These are phyloP conservation scores for Suhomyces bolitotheri DNA, from an alignment of 1,139 yeast species.

Conservation along the genomic window DNA sequence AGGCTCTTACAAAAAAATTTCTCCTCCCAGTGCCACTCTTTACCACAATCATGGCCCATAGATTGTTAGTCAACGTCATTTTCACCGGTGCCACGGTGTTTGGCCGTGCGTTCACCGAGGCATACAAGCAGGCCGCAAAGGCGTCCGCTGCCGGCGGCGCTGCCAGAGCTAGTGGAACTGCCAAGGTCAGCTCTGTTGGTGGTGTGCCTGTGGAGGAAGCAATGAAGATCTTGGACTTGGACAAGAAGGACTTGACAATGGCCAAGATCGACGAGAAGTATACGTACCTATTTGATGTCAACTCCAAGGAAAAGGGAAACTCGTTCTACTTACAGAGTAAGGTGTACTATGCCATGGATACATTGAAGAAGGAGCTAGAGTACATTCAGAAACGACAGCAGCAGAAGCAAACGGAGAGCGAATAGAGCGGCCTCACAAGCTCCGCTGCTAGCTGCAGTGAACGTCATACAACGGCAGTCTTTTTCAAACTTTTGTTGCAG, in stretches of 20 bases:
- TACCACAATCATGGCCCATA: slow-evolving; percentile 65
- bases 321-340: slow-evolving; percentile 90
- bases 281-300: slow-evolving; percentile 80
- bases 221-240: slow-evolving; percentile 83
- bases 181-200: slow-evolving; percentile 53
- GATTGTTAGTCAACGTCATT: slow-evolving; percentile 83
- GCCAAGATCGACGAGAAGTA: slow-evolving; percentile 75
- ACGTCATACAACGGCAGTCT: no score
- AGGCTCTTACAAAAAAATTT: slow-evolving; percentile 3
- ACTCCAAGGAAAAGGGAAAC: slow-evolving; percentile 91
- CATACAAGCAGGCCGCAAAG: slow-evolving; percentile 94
- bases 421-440: not conserved
- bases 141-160: slow-evolving; percentile 72
- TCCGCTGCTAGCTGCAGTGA: not conserved
- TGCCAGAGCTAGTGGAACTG: slow-evolving; percentile 40
- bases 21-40: slow-evolving; percentile 1
- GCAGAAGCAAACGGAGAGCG: slow-evolving; percentile 20
- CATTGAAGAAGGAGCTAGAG: slow-evolving; percentile 48
- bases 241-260: slow-evolving; percentile 51
- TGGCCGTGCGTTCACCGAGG: slow-evolving; percentile 95
- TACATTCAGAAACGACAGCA: slow-evolving; percentile 37
- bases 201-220: slow-evolving; percentile 90
- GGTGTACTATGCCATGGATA: slow-evolving; percentile 68
- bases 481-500: no score
- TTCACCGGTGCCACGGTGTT: slow-evolving; percentile 95